Evolutionary conservation across 2,329 filamentous ascomycete species (phyloP), one percentile per base, ranked within the genome.

Genomic region (Sporothrix brasiliensis): DNA sequence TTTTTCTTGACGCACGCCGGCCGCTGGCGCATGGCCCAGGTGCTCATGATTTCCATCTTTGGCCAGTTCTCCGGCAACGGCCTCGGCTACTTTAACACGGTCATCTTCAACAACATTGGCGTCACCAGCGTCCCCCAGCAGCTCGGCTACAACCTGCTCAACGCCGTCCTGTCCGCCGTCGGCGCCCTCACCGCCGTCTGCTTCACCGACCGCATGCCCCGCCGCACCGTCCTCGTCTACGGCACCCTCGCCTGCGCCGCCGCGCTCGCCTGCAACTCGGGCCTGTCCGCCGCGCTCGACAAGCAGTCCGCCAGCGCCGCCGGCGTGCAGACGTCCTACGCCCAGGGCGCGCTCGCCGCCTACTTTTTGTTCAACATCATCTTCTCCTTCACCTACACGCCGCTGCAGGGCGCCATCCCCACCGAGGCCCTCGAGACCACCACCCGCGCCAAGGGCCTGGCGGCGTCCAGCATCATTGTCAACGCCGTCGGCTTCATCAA

Each of bases 381-480:
- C 71, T 84, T 83, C 76, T 83, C 82, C 3, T 84, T 84, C 73
- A 83, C 82, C 54, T 84, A 84, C 75, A 84, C 83, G 2, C 83
- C 83, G 0, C 79, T 85, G 13, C 83, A 85, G 72, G 82, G 79
- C 70, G 81, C 83, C 65, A 80, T 84, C 60, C 82, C 82, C 3
- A 80, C 81, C 30, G 83, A 85, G 71, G 81, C 82, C 3, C 78
- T 85, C 47, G 82, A 84, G 74, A 84, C 82, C 1, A 84, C 83
- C 4, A 83, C 79, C 72, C 81, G 85, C 71, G 82, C 84, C n/a
- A 84, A 84, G 70, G 86, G 86, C 76, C 82, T 87, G 70, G 83
- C 78, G 1, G 75, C 79, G 52, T 80, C 69, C 2, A n/a, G 79
- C n/a, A 77, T 84, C 72, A 79, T 84, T 68, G 81, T 83, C 74